phyloP scores from a whole-genome alignment of 495 filamentous ascomycete genomes.

The Wilcoxina mikolae region DNA sequence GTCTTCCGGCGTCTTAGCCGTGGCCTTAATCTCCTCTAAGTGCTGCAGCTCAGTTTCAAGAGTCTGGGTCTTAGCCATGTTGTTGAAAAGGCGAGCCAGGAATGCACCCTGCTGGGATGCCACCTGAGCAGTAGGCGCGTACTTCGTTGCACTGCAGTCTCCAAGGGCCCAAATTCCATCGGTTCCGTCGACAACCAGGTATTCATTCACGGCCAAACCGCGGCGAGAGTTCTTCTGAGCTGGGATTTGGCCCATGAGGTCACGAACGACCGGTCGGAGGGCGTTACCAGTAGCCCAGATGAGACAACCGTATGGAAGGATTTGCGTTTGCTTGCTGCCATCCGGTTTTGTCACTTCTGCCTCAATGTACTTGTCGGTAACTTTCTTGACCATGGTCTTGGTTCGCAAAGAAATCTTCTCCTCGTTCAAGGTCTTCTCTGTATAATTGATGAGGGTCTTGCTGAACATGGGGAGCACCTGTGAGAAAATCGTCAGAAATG shows the following conservation, averaged over 20 bases:
- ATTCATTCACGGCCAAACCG: constrained; percentile 92
- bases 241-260: constrained; percentile 82
- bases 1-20: constrained; percentile 35
- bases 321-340: constrained; percentile 63
- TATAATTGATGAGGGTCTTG: constrained; percentile 98
- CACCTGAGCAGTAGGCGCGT: constrained; percentile 94
- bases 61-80: constrained; percentile 78
- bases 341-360: constrained; percentile 76
- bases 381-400: constrained; percentile 98
- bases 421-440: constrained; percentile 96
- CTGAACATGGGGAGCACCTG: constrained; percentile 89
- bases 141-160: constrained; percentile 89
- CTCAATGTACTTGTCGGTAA: constrained; percentile 88
- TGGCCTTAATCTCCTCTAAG: constrained; percentile 42
- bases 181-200: constrained; percentile 91
- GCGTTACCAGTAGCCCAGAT: constrained; percentile 99
- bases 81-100: constrained; percentile 91
- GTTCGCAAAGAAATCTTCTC: constrained; percentile 91
- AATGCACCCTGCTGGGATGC: constrained; percentile 92
- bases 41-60: constrained; percentile 57
- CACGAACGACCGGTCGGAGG: constrained; percentile 69
- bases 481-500: neutral
- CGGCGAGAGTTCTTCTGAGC: constrained; percentile 90
- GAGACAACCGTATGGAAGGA: constrained; percentile 85
- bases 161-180: constrained; percentile 83